phyloP scores from a whole-genome alignment of 2,329 filamentous ascomycete genomes.

The Fusarium sp. region DNA sequence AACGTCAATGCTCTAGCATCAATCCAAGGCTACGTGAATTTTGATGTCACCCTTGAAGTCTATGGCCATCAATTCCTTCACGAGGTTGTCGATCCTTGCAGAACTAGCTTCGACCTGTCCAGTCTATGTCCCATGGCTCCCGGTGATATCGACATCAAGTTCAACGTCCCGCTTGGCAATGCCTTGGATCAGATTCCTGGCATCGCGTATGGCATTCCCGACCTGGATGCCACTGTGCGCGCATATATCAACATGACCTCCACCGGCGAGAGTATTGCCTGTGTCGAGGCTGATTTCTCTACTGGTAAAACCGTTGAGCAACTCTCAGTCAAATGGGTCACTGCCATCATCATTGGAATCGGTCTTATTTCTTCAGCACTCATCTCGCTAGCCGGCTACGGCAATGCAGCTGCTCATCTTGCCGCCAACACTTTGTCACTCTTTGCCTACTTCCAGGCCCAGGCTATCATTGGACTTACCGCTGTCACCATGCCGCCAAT shows the following conservation, averaged over 20 bases:
- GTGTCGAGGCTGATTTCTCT: constrained; percentile 85
- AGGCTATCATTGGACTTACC: constrained; percentile 89
- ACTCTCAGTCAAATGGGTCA: constrained; percentile 86
- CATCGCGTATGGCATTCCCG: constrained; percentile 89
- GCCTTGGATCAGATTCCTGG: constrained; percentile 75
- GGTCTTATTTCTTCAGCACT: constrained; percentile 86
- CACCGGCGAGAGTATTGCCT: constrained; percentile 74
- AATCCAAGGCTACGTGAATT: constrained; percentile 81
- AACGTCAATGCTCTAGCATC: constrained; percentile 83
- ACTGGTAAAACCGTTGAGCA: constrained; percentile 94
- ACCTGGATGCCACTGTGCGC: constrained; percentile 86
- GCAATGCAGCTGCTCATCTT: constrained; percentile 93
- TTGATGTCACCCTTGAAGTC: constrained; percentile 78
- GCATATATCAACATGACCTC: constrained; percentile 80
- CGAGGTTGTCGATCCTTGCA: constrained; percentile 78
- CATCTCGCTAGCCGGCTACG: constrained; percentile 88
- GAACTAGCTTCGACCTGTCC: constrained; percentile 60
- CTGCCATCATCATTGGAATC: constrained; percentile 85
- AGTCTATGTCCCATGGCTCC: constrained; percentile 92
- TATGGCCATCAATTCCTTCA: constrained; percentile 82
- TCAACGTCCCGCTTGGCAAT: constrained; percentile 69
- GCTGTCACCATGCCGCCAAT: constrained; percentile 84
- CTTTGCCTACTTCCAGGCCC: constrained; percentile 92
- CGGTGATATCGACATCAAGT: constrained; percentile 78
- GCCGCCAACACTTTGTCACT: constrained; percentile 91